phyloP scores from a whole-genome alignment of 2,329 filamentous ascomycete species.

The Periconia sp. region DNA sequence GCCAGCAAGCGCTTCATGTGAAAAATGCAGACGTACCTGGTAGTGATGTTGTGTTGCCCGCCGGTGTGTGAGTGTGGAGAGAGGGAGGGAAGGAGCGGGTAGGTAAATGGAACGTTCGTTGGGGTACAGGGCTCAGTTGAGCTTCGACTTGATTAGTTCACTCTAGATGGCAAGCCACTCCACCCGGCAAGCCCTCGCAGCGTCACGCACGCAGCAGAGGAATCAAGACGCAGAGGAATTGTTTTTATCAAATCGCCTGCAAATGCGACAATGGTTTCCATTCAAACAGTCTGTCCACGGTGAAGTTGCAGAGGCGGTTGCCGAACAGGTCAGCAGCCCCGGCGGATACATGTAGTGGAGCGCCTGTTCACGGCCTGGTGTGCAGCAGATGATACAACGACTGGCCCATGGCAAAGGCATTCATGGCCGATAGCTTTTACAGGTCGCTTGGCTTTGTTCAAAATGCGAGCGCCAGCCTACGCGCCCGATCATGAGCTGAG shows the following conservation, averaged over 20 bases:
- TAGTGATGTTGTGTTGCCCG: conserved; percentile 26
- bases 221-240: not conserved
- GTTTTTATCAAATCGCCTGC: not conserved
- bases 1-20: conserved; percentile 4
- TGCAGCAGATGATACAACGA: conserved; percentile 15
- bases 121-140: not conserved
- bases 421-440: conserved; percentile 21
- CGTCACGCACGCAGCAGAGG: not conserved
- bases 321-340: conserved; percentile 17
- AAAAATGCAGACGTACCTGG: conserved; percentile 22
- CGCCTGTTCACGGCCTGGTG: conserved; percentile 13
- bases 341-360: conserved; percentile 5
- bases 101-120: not conserved
- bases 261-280: not conserved
- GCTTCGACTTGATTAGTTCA: conserved; percentile 26
- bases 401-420: conserved; percentile 18
- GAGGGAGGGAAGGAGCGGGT: conserved; percentile 12
- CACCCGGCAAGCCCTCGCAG: conserved; percentile 5
- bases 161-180: conserved; percentile 7
- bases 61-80: conserved; percentile 27
- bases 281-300: not conserved
- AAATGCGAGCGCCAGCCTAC: conserved; percentile 28
- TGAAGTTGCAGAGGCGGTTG: not conserved
- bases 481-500: conserved; percentile 22
- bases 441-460: conserved; percentile 32